These are phyloP conservation scores for Cynara cardunculus DNA, from an alignment of 129 eudicot species.

Conservation along the genomic window DNA sequence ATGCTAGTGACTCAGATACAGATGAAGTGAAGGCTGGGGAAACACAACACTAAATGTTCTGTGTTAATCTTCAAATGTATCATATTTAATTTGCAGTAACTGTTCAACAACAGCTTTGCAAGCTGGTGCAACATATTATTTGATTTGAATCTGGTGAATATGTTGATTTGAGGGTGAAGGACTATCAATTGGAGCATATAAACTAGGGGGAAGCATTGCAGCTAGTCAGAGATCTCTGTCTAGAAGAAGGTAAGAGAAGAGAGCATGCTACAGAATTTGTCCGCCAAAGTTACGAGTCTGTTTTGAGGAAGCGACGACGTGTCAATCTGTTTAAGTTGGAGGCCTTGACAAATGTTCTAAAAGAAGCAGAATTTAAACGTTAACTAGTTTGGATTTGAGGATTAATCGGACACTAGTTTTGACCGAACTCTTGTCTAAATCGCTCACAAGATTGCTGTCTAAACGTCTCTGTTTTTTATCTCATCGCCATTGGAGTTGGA, in stretches of 20 bases:
- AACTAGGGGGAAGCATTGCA: conserved; percentile 75
- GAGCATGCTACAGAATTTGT: conserved; percentile 51
- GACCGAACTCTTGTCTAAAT: too few species aligned
- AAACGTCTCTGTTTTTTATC: too few species aligned
- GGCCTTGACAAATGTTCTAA: conserved; percentile 63
- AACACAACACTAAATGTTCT: conserved; percentile 17
- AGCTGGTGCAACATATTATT: too few species aligned
- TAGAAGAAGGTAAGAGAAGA: conserved; percentile 81
- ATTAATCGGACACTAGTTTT: too few species aligned
- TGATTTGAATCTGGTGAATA: too few species aligned
- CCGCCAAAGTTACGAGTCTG: conserved; percentile 62
- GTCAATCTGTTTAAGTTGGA: conserved; percentile 72
- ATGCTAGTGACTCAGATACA: conserved; percentile 38
- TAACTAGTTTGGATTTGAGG: conserved; percentile 63
- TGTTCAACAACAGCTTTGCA: too few species aligned
- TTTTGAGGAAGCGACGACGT: conserved; percentile 59
- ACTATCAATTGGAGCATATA: conserved; percentile 61
- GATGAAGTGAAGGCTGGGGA: conserved; percentile 28
- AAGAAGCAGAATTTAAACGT: conserved; percentile 73
- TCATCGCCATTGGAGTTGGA: too few species aligned
- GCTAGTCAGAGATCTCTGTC: conserved; percentile 66
- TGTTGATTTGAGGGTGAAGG: too few species aligned
- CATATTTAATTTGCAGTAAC: too few species aligned
- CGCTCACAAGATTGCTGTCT: too few species aligned
- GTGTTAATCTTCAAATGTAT: too few species aligned